Evolutionary conservation across 331 rosid genomes (phyloP).

Genomic region (Acacia pycnantha): DNA sequence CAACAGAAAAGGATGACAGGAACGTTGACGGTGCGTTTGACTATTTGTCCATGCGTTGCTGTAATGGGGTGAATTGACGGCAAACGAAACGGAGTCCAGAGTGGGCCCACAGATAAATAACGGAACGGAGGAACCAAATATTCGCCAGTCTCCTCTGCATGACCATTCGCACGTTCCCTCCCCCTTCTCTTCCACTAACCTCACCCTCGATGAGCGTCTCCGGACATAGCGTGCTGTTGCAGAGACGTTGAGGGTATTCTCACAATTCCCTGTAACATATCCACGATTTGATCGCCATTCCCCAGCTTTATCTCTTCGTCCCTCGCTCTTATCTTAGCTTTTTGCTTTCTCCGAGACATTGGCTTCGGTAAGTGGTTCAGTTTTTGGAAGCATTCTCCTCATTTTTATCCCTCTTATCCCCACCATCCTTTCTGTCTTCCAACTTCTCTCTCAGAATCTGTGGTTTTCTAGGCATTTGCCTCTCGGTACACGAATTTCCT

Average conservation of each 20-base stretch:
- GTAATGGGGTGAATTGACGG: background rate
- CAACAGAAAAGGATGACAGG: background rate
- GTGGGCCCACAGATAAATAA: background rate
- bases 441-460: constrained; percentile 12
- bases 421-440: constrained; percentile 14
- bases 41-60: background rate
- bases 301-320: constrained; percentile 23
- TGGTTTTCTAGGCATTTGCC: constrained; percentile 24
- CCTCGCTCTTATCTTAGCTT: constrained; percentile 17
- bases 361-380: constrained; percentile 42
- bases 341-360: constrained; percentile 47
- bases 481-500: constrained; percentile 17
- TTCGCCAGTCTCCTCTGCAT: background rate
- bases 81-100: background rate
- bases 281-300: constrained; percentile 23
- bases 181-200: background rate
- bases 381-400: constrained; percentile 21
- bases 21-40: background rate
- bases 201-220: background rate
- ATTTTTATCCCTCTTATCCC: constrained; percentile 8
- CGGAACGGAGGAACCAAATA: background rate
- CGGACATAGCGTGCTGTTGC: background rate
- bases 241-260: background rate
- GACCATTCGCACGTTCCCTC: background rate
- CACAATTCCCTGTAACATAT: background rate